These are phyloP conservation scores for Trichoderma oligosporum DNA, from an alignment of 2,329 filamentous ascomycete genomes.

Conservation along the genomic window DNA sequence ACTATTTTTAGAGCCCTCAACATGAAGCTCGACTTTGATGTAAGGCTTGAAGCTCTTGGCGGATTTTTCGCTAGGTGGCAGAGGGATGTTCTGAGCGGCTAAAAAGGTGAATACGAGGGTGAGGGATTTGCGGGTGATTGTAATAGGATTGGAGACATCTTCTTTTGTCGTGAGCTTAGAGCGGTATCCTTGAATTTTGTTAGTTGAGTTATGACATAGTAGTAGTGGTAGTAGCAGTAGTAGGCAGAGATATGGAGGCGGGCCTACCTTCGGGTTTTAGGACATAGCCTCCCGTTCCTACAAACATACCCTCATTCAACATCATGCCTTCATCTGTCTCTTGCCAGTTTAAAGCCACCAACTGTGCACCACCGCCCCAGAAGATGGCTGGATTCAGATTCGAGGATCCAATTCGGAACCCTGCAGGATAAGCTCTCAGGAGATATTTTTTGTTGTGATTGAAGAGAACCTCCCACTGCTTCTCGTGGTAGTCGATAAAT, in stretches of 20 bases:
- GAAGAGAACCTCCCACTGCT: constrained; percentile 57
- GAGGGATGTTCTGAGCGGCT: constrained; percentile 70
- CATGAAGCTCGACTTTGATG: constrained; percentile 78
- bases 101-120: constrained; percentile 69
- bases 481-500: constrained; percentile 58
- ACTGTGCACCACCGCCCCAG: constrained; percentile 85
- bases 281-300: constrained; percentile 76
- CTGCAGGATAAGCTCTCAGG: constrained; percentile 86
- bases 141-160: constrained; percentile 27
- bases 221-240: not conserved
- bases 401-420: constrained; percentile 74
- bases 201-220: no score
- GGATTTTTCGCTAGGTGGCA: constrained; percentile 53
- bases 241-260: not conserved
- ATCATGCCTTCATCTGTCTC: constrained; percentile 89
- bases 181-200: constrained; percentile 31
- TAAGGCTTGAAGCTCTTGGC: constrained; percentile 68
- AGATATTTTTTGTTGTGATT: constrained; percentile 76
- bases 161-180: constrained; percentile 24
- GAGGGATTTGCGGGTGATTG: constrained; percentile 53
- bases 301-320: constrained; percentile 92
- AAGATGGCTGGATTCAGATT: constrained; percentile 82
- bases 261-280: constrained; percentile 68
- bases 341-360: constrained; percentile 94
- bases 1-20: constrained; percentile 58